Evolutionary conservation across 192 early-diverging fungal species (phyloP), one percentile per base, ranked within the genome.

Genomic region (Coemansia sp.): DNA sequence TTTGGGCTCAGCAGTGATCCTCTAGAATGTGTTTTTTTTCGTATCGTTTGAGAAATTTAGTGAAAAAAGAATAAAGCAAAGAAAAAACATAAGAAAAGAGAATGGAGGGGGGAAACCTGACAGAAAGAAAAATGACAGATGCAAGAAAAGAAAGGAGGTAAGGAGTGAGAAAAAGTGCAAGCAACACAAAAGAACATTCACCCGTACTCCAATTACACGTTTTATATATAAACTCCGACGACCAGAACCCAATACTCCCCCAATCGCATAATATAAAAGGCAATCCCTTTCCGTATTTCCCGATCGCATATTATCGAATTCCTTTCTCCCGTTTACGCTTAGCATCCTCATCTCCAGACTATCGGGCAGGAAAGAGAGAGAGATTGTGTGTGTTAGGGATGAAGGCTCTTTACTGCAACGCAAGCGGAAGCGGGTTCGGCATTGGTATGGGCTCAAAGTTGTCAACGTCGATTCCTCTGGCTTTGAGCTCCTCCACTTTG

Each of bases 1-100:
- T 56, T 73, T 91, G 2, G 90, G 92, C n/a, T 89, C 88, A 15
- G 90, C 85, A 1, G 75, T 77, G 35, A 86, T 89, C 21, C 71
- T 64, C 21, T 62, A 62, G 39, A 21, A 1, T 52, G 23, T 24
- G 20, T 6, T 52, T 24, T 24, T 1, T 6, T 52, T 24, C 21
- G 6, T 52, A 52, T 14, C 23, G 21, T 52, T 52, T 8, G 15
- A 48, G 49, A 52, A 52, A 24, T 46, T 46, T 46, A 46, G 44
- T 14, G 15, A 45, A 46, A 46, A 46, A 6, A 5, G 26, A 51
- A 41, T 35, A 66, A 61, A 63, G 38, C 35, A 15, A 62, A 66
- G 24, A 69, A 53, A 48, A 18, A 46, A 62, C 30, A 60, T 66
- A 66, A 36, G 64, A 68, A 48, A 59, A 33, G 53, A 34, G 39